These are phyloP conservation scores for Sphaerulina populicola DNA, from an alignment of 2,329 filamentous ascomycete species.

Conservation along the genomic window DNA sequence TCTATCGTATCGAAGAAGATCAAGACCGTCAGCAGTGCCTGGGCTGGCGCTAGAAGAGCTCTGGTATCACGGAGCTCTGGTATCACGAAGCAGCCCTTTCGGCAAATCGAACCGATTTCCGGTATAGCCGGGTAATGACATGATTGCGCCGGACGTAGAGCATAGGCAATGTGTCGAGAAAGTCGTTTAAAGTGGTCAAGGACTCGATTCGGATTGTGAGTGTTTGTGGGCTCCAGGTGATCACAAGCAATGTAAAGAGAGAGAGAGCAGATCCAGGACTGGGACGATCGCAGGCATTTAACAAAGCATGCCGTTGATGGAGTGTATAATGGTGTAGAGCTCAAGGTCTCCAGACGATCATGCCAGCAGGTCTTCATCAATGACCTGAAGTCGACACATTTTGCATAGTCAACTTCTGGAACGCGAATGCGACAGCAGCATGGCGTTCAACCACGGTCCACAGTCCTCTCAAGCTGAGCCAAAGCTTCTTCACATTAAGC, in stretches of 20 bases:
- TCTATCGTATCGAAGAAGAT: slow-evolving; percentile 18
- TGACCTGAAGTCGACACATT: no score
- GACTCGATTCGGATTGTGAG: slow-evolving; percentile 28
- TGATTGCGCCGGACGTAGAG: slow-evolving; percentile 29
- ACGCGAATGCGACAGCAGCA: no score
- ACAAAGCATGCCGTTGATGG: slow-evolving; percentile 24
- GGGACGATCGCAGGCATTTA: slow-evolving; percentile 24
- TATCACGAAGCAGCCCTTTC: slow-evolving; percentile 35
- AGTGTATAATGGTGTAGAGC: slow-evolving; percentile 21
- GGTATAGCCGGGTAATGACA: slow-evolving; percentile 33
- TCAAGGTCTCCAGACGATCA: slow-evolving; percentile 21
- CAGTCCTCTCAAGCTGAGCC: no score
- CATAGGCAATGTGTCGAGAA: slow-evolving; percentile 34
- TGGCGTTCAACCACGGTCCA: no score
- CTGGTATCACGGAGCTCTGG: slow-evolving; percentile 35
- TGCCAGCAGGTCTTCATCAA: neutral
- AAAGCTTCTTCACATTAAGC: no score
- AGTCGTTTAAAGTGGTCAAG: slow-evolving; percentile 26
- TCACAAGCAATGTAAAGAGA: slow-evolving; percentile 31
- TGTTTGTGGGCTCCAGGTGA: slow-evolving; percentile 28
- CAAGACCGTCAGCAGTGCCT: slow-evolving; percentile 36
- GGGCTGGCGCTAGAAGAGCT: slow-evolving; percentile 35
- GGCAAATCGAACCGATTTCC: slow-evolving; percentile 31
- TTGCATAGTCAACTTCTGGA: no score
- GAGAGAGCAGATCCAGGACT: slow-evolving; percentile 27